Conservation (phyloP, 768 basidiomycete species). For the Filobasidium wieringae region DNA sequence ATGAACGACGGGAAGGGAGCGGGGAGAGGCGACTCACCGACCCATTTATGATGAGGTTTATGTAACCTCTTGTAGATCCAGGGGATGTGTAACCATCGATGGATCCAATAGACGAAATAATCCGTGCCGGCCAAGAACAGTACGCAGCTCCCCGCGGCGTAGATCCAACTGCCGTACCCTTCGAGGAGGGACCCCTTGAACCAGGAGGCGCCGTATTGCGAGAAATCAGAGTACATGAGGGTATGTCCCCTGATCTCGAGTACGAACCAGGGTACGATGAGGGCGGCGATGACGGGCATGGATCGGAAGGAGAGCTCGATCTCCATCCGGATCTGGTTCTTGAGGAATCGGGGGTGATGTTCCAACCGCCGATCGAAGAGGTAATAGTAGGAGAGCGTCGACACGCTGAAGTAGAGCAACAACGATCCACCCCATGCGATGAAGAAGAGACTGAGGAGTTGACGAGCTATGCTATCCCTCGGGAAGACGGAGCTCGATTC, state of each 20-base stretch:
- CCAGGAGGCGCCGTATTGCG: conserved; percentile 54
- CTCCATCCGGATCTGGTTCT: conserved; percentile 64
- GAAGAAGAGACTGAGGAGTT: conserved; percentile 56
- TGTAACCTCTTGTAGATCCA: conserved; percentile 77
- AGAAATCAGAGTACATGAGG: conserved; percentile 61
- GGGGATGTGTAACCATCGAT: conserved; percentile 76
- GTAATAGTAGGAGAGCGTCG: conserved; percentile 65
- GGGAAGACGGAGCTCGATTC: conserved; percentile 39
- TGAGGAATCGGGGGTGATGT: conserved; percentile 85
- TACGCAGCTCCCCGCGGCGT: conserved; percentile 19
- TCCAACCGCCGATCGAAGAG: conserved; percentile 92
- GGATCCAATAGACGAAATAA: conserved; percentile 92
- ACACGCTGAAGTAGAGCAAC: conserved; percentile 76
- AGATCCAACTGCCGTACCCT: conserved; percentile 18
- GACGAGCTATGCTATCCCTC: conserved; percentile 64
- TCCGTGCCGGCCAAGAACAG: conserved; percentile 75
- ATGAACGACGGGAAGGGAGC: not conserved
- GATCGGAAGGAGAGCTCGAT: conserved; percentile 61
- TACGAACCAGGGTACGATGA: conserved; percentile 90
- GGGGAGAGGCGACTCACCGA: conserved; percentile 51
- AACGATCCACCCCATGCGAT: conserved; percentile 73
- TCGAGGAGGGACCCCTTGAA: conserved; percentile 46
- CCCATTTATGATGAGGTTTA: conserved; percentile 98
- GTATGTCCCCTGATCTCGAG: conserved; percentile 80
- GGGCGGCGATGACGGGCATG: conserved; percentile 66